Evolutionary conservation across 1,284 basidiomycete species (phyloP), one percentile per base, ranked within the genome.

Genomic region (Naganishia cerealis): DNA sequence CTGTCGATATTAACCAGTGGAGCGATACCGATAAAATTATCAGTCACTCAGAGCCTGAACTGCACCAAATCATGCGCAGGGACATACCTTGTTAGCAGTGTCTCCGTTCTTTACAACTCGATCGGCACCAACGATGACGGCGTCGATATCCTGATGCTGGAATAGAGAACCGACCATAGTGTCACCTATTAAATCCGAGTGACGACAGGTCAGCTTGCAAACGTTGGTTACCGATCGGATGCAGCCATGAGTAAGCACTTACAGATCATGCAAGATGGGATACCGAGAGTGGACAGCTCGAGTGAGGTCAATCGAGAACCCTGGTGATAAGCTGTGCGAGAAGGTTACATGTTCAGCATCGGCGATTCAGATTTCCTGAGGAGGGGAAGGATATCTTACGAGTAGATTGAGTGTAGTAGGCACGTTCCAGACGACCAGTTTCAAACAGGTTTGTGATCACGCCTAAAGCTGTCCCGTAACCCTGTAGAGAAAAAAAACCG

Each of bases 91-190:
- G 84, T 95, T 95, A 24, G 92, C 92, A 0, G 93, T 94, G 80
- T 95, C 93, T 2, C 93, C 93, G 74, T 96, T 95, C 74, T 83
- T 84, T 4, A 92, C 90, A 72, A 96, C 88, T 66, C 92, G 85
- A 79, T 92, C 90, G 5, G 91, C 91, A 38, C 91, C 91, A 39
- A 93, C 91, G 18, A 84, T 89, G 58, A 95, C 87, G n/a, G 88
- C 91, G 75, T 94, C 90, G 59, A 95, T 90, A 50, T 86, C 82
- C 76, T 90, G 84, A 77, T 91, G 88, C 76, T 93, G 91, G 82
- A 96, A 91, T 52, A 94, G 82, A 0, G 91, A 93, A 16, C 93
- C 92, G 38, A 95, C 90, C 89, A 94, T 94, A 50, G 90, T 94
- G 76, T 96, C 92, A 76, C 91, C 75, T 76, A 61, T 7, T 10